These are phyloP conservation scores for Cutaneotrichosporon spelunceum DNA, from an alignment of 1,284 basidiomycete genomes.

Conservation along the genomic window DNA sequence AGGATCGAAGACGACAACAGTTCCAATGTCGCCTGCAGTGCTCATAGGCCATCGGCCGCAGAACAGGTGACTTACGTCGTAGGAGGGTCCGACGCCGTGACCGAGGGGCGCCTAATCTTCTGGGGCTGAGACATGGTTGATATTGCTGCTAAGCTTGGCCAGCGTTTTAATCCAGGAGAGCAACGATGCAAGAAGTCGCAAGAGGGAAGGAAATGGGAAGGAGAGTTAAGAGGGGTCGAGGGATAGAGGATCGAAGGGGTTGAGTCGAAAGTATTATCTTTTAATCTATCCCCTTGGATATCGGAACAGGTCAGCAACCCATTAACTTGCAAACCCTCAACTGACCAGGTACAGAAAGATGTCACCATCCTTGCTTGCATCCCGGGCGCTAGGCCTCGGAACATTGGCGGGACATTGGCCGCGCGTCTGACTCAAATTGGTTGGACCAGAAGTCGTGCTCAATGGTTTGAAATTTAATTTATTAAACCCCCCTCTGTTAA, in stretches of 20 bases:
- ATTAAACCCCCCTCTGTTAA: background rate
- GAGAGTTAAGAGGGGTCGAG: too few relatives aligned
- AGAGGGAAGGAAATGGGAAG: background rate
- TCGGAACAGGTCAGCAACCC: background rate
- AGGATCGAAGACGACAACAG: background rate
- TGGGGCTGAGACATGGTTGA: conserved; percentile 14
- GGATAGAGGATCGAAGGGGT: background rate
- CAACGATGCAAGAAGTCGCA: background rate
- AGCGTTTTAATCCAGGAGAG: background rate
- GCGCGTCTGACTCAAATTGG: too few relatives aligned
- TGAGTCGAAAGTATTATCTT: conserved; percentile 6
- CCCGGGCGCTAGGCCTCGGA: too few relatives aligned
- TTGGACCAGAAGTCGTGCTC: conserved; percentile 4
- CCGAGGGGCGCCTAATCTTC: conserved; percentile 32
- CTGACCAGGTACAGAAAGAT: too few relatives aligned
- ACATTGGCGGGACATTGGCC: too few relatives aligned
- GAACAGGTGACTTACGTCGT: conserved; percentile 33
- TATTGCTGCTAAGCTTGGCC: background rate
- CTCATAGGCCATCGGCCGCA: background rate
- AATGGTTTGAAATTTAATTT: background rate
- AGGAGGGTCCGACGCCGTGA: conserved; percentile 44
- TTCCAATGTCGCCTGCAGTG: background rate
- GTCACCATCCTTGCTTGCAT: background rate
- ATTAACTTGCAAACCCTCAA: too few relatives aligned
- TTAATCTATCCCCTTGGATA: background rate